Conservation (phyloP, 345 rosid species). For the Brassica cretica region DNA sequence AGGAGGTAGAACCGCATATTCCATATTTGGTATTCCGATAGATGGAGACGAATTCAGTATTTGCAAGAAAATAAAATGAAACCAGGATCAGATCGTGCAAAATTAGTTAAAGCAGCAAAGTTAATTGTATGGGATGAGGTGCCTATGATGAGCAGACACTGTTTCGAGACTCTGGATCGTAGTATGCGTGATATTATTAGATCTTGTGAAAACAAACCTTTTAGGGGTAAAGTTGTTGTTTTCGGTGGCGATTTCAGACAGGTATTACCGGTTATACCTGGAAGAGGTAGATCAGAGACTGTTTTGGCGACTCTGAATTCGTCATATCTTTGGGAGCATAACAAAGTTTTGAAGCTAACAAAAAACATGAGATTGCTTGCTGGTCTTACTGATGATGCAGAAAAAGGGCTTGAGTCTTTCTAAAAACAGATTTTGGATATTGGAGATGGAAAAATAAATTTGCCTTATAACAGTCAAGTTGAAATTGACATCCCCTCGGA, state of each 20-base stretch:
- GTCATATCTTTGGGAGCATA: background rate
- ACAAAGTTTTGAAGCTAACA: background rate
- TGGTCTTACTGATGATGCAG: background rate
- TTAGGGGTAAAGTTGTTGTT: background rate
- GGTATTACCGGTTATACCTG: background rate
- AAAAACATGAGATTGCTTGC: background rate
- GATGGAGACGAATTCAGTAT: too few species aligned
- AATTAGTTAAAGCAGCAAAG: too few species aligned
- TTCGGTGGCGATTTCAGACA: background rate
- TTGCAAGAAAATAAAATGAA: too few species aligned
- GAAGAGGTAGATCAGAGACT: background rate
- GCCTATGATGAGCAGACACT: too few species aligned
- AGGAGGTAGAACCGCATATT: too few species aligned
- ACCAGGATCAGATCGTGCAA: too few species aligned
- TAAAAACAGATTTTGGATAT: background rate
- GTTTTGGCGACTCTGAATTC: background rate
- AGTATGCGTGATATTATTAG: too few species aligned
- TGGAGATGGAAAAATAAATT: background rate
- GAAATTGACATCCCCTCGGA: background rate
- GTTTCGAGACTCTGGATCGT: too few species aligned
- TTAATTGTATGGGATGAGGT: too few species aligned
- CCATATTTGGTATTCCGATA: too few species aligned
- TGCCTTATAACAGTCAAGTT: background rate
- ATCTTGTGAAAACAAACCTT: background rate
- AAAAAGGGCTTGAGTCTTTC: background rate